Evolutionary conservation across 2,329 filamentous ascomycete species (phyloP), one percentile per base, ranked within the genome.

Genomic region (Ophiostoma ulmi): DNA sequence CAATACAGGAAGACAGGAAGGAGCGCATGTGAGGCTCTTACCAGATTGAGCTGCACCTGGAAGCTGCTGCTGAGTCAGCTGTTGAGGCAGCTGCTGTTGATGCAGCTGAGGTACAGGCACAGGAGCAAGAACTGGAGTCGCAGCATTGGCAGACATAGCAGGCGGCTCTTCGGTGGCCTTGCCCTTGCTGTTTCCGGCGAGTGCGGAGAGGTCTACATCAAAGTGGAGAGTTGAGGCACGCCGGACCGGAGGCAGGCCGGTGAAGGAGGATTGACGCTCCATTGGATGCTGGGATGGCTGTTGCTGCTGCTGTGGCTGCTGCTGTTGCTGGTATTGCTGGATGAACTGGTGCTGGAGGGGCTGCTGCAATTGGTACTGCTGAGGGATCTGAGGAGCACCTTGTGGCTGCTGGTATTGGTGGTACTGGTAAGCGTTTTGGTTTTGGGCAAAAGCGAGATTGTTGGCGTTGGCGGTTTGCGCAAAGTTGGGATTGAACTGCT

Each of bases 231-330:
- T 86, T 20, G 87, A 88, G 17, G 82, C 83, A 41, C 86, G 82
- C 65, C 86, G 82, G 71, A 89, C 87, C 1, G 85, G 86, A 3
- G 87, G 87, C 52, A 90, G 77, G 0, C 85, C 85, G 31, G 84
- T 79, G 73, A 89, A 89, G 1, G 85, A 87, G 1, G 83, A 80
- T 13, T 81, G 78, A 41, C 83, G 74, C 63, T 71, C 39, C 10
- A 72, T n/a, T 63, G 58, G 58, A 17, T 63, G 58, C 58, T 63
- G 58, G 3, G 36, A 22, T 8, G 52, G 68, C 36, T 26, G 71
- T 17, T 58, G 65, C 17, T 58, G 69, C n/a, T 38, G 44, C 22
- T 55, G 68, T n/a, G n/a, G 66, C 6, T 52, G 39, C 20, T 64
- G 68, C 36, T 66, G 36, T 13, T 39, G 65, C n/a, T 67, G 38